phyloP scores from a whole-genome alignment of 495 filamentous ascomycete species.

The Penicillium alfredii region DNA sequence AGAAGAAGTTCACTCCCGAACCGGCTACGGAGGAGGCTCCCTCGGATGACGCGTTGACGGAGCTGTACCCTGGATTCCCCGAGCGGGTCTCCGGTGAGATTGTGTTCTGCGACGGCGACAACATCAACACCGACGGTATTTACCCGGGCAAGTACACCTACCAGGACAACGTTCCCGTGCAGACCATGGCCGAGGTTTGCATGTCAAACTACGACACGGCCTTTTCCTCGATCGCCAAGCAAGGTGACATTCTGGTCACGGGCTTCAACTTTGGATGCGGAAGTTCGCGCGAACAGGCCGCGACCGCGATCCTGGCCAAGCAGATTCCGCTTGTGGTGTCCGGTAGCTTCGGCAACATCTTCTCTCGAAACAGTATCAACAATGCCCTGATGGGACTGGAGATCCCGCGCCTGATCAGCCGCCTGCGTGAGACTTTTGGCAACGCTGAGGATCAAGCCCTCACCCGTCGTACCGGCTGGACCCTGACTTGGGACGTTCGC shows the following conservation, averaged over 20 bases:
- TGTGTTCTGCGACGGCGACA: slow-evolving; percentile 49
- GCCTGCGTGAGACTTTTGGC: slow-evolving; percentile 61
- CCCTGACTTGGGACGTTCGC: slow-evolving; percentile 75
- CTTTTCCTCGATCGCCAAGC: slow-evolving; percentile 55
- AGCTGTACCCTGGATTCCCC: slow-evolving; percentile 48
- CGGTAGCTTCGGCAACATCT: slow-evolving; percentile 87
- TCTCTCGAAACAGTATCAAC: slow-evolving; percentile 84
- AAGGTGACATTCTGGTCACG: slow-evolving; percentile 73
- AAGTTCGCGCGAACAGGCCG: slow-evolving; percentile 76
- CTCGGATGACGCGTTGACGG: slow-evolving; percentile 29
- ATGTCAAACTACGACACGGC: slow-evolving; percentile 86
- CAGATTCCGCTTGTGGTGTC: slow-evolving; percentile 77
- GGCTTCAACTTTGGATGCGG: slow-evolving; percentile 94
- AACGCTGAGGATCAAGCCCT: slow-evolving; percentile 42
- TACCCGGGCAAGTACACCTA: slow-evolving; percentile 91
- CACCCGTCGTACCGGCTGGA: slow-evolving; percentile 87
- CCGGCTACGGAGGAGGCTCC: slow-evolving; percentile 13
- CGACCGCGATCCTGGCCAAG: slow-evolving; percentile 81
- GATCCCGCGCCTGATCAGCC: slow-evolving; percentile 63
- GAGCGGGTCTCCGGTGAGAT: slow-evolving; percentile 48
- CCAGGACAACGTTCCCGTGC: slow-evolving; percentile 69
- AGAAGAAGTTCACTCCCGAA: slow-evolving; percentile 33
- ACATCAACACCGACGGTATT: slow-evolving; percentile 57
- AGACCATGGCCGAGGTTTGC: slow-evolving; percentile 80
- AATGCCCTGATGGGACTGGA: slow-evolving; percentile 85